Conservation (phyloP, 2,329 filamentous ascomycete species). For the Dryadomyces sulphureus region DNA sequence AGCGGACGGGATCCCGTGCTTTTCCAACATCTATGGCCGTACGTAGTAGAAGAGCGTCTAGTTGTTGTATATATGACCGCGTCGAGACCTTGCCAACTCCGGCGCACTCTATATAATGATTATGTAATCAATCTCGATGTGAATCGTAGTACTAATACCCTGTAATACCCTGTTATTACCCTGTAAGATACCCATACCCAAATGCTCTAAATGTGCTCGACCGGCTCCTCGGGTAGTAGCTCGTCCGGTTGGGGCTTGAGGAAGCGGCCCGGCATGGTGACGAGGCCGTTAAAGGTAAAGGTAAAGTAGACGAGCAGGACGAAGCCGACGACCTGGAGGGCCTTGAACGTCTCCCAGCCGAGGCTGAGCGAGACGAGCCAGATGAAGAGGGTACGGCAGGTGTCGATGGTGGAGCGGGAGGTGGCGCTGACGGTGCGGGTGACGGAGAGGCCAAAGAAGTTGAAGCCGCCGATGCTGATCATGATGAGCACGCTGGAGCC, state of each 20-base stretch:
- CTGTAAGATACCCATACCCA: not conserved
- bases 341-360: slow-evolving; percentile 96
- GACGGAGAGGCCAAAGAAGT: slow-evolving; percentile 94
- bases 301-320: slow-evolving; percentile 87
- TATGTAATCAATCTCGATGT: not conserved
- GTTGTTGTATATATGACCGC: too few relatives aligned
- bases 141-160: not conserved
- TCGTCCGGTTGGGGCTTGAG: slow-evolving; percentile 46
- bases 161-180: too few relatives aligned
- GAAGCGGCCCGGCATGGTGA: slow-evolving; percentile 64
- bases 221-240: slow-evolving; percentile 67
- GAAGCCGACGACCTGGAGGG: slow-evolving; percentile 85
- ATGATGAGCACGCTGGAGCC: slow-evolving; percentile 80
- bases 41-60: too few relatives aligned
- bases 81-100: too few relatives aligned
- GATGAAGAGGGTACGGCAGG: slow-evolving; percentile 92
- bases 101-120: not conserved
- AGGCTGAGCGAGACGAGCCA: slow-evolving; percentile 89
- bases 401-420: slow-evolving; percentile 90
- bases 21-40: too few relatives aligned
- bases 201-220: slow-evolving; percentile 44
- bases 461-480: slow-evolving; percentile 98
- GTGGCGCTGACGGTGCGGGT: slow-evolving; percentile 84
- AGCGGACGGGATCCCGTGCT: too few relatives aligned
- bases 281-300: slow-evolving; percentile 88